These are phyloP conservation scores for Cetradonia linearis DNA, from an alignment of 495 filamentous ascomycete genomes.

Conservation along the genomic window DNA sequence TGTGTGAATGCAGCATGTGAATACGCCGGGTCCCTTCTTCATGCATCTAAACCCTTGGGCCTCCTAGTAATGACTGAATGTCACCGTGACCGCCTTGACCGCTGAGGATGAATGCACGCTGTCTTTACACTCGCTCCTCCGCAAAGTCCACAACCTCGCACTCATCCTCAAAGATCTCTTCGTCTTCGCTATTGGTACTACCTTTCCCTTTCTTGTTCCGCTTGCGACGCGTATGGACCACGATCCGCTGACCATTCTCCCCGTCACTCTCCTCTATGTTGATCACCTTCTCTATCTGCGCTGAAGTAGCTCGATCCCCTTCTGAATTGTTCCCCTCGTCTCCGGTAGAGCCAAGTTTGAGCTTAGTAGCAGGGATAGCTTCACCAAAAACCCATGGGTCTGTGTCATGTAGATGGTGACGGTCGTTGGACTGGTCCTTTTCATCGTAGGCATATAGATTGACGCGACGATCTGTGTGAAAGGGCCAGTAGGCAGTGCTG, in stretches of 20 bases:
- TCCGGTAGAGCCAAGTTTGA: slow-evolving; percentile 45
- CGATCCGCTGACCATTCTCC: slow-evolving; percentile 58
- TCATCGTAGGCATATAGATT: slow-evolving; percentile 50
- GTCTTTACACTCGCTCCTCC: slow-evolving; percentile 61
- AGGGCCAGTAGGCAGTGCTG: slow-evolving; percentile 79
- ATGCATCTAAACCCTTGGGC: slow-evolving; percentile 2
- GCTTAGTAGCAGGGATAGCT: slow-evolving; percentile 46
- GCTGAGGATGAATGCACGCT: slow-evolving; percentile 4
- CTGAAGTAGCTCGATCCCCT: slow-evolving; percentile 30
- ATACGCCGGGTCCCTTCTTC: not conserved
- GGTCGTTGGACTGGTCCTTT: slow-evolving; percentile 19
- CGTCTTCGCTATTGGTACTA: slow-evolving; percentile 43
- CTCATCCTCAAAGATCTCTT: slow-evolving; percentile 91
- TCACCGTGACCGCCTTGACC: not conserved
- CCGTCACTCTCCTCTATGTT: slow-evolving; percentile 46
- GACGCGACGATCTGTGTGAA: slow-evolving; percentile 78
- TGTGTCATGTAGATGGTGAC: slow-evolving; percentile 18
- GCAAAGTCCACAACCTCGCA: slow-evolving; percentile 90
- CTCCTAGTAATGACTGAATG: not conserved
- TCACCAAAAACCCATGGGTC: slow-evolving; percentile 65
- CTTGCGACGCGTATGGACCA: slow-evolving; percentile 67
- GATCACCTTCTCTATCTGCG: slow-evolving; percentile 44
- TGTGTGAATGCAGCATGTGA: slow-evolving; percentile 2
- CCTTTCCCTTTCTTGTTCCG: slow-evolving; percentile 37
- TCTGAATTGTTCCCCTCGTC: slow-evolving; percentile 44